These are phyloP conservation scores for Pseudocercospora vitis DNA, from an alignment of 2,329 filamentous ascomycete genomes.

Conservation along the genomic window DNA sequence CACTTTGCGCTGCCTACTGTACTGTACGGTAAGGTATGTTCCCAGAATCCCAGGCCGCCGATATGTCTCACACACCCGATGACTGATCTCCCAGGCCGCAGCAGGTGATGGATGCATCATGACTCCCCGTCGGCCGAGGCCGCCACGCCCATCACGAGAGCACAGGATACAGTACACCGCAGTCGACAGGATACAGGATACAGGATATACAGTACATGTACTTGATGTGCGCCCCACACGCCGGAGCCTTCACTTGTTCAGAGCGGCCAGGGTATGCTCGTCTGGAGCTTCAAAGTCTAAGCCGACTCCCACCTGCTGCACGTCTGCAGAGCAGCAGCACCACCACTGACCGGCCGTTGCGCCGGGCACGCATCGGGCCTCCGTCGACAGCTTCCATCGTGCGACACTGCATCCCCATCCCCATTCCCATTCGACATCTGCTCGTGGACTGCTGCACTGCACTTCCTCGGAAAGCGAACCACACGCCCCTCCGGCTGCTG, in stretches of 20 bases:
- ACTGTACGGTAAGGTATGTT: too few relatives aligned
- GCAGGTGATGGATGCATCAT: too few relatives aligned
- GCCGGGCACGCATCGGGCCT: slow-evolving; percentile 17
- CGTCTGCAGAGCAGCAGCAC: too few relatives aligned
- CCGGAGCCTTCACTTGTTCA: too few relatives aligned
- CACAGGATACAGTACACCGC: too few relatives aligned
- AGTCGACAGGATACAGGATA: too few relatives aligned
- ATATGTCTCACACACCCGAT: slow-evolving; percentile 11
- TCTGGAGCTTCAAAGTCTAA: slow-evolving; percentile 5
- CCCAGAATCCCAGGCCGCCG: not conserved
- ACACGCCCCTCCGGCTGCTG: slow-evolving; percentile 10
- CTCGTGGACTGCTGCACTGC: slow-evolving; percentile 15
- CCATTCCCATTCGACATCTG: not conserved
- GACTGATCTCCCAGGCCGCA: slow-evolving; percentile 9
- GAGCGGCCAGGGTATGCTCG: too few relatives aligned
- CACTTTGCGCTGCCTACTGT: not conserved
- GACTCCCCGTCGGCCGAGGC: too few relatives aligned
- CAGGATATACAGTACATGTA: too few relatives aligned
- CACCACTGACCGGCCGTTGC: slow-evolving; percentile 15
- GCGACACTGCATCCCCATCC: slow-evolving; percentile 21
- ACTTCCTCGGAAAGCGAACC: slow-evolving; percentile 14
- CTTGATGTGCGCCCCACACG: too few relatives aligned
- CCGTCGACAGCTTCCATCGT: slow-evolving; percentile 16
- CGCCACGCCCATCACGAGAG: too few relatives aligned
- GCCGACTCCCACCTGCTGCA: not conserved